Base-by-base conservation (phyloP, 345 rosid species). In the Brassica cretica region DNA sequence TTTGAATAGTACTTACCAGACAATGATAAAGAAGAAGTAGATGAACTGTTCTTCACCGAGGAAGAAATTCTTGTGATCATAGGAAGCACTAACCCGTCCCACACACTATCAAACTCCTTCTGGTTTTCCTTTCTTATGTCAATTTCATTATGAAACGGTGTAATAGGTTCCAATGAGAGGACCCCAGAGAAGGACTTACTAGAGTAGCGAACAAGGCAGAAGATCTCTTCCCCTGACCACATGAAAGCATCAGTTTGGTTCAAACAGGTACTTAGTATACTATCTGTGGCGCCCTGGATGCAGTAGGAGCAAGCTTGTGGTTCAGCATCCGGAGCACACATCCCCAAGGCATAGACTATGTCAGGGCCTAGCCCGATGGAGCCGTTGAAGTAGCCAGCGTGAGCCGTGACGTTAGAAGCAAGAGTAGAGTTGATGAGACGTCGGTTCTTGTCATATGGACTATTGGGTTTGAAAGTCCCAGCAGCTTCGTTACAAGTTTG, bases 141-240 rank as follows among this genome's bases (percentile, higher is more conserved):
- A 8, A 0, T 9, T 0, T 0, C 0, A 53, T 80, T 80, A 65
- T 6, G 0, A 1, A 5, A 16, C 3, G 0, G 9, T 0, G 0
- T 0, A 14, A 0, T 1, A 0, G 76, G 83, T 6, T 69, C 62
- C 29, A 6, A 8, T 6, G 15, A 64, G 16, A 39, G 18, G 3
- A 15, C 1, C 0, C 83, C 80, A 0, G 25, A 71, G 60, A 16
- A 60, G 14, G 77, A 35, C 6, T 61, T 60, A 63, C 67, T 80
- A 21, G 91, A 25, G 76, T 87, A 89, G 8, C 87, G 86, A 8
- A 85, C 63, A 76, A 80, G 64, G 62, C 92, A 88, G 32, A 63
- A 7, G 30, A 14, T 32, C 7, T 65, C 24, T 0, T 55, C 5
- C n/a, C 83, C 86, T 8, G 10, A 32, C 84, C 87, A 84, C 16